Evolutionary conservation across 257 asterid species (phyloP).

Genomic region (Rhazya stricta): DNA sequence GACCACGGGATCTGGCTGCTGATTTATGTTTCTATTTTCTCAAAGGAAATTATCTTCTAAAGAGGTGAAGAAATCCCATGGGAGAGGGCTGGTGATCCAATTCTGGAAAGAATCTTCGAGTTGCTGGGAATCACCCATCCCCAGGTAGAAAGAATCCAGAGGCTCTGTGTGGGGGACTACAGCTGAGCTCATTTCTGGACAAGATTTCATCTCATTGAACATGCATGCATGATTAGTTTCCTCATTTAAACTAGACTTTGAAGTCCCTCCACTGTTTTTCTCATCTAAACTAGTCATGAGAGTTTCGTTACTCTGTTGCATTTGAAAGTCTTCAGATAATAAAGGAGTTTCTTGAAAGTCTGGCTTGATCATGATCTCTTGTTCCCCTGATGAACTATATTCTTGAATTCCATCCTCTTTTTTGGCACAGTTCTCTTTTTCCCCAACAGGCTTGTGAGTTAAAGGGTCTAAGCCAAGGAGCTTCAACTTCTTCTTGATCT

Average conservation of each 20-base stretch:
- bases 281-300: background rate
- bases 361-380: constrained; percentile 14
- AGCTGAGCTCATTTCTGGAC: constrained; percentile 22
- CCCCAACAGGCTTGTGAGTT: constrained; percentile 37
- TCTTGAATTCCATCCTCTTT: constrained; percentile 25
- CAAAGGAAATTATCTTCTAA: constrained; percentile 40
- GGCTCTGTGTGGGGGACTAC: constrained; percentile 21
- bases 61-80: constrained; percentile 53
- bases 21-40: background rate
- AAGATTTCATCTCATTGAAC: constrained; percentile 6
- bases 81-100: constrained; percentile 52
- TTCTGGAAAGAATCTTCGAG: constrained; percentile 37
- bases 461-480: constrained; percentile 38
- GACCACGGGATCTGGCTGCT: background rate
- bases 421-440: background rate
- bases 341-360: constrained; percentile 3
- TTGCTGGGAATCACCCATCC: constrained; percentile 12
- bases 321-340: constrained; percentile 8
- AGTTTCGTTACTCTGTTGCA: constrained; percentile 12
- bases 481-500: constrained; percentile 47
- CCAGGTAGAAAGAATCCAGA: constrained; percentile 22
- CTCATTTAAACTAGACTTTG: constrained; percentile 10
- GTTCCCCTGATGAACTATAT: constrained; percentile 9
- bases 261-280: constrained; percentile 3
- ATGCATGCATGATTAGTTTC: background rate